Evolutionary conservation across 2,329 filamentous ascomycete species (phyloP), one percentile per base, ranked within the genome.

Genomic region (Teratosphaeria pseudoeucalypti): DNA sequence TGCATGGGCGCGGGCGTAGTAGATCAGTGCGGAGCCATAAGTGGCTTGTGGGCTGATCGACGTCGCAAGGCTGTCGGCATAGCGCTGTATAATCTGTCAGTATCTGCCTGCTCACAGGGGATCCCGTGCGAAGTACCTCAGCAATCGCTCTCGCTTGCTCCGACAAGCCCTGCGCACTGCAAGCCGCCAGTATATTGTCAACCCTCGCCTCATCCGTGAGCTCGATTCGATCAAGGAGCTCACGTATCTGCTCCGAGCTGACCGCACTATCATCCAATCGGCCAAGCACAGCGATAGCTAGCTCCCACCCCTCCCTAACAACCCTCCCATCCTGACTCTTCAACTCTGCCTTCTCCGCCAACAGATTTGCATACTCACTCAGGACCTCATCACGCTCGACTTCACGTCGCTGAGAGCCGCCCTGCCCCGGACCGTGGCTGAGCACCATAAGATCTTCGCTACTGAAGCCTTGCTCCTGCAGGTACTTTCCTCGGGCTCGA

Each of bases 381-480:
- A 96, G 79, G 3, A 92, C 84, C 37, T 88, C 85, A 71, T 96
- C 91, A 70, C 92, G 85, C 70, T 96, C 90, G 71, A 94, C 91
- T 63, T 86, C 85, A 7, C 90, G 79, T 61, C 84, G 81, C 43
- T 55, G 81, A 55, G 37, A 55, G 64, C 85, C 82, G 58, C 85
- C 82, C 34, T 43, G 34, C 7, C 58, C 60, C 19, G 83, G 79
- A 1, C 82, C 83, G 78, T 83, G 79, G 52, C 90, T 91, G 12
- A 97, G 78, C 10, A 96, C 83, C 76, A 94, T 89, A 53, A 96
- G 77, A 69, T 96, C 92, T 63, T 91, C 87, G 74, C 89, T 84
- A 68, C 92, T 90, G 59, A 95, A 83, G 27, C 85, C 86, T 55
- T 67, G 65, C 39, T 84, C 81, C 66, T 88, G 81, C 54, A 85